phyloP scores from a whole-genome alignment of 306 rosid genomes.

The Trifolium pratense region DNA sequence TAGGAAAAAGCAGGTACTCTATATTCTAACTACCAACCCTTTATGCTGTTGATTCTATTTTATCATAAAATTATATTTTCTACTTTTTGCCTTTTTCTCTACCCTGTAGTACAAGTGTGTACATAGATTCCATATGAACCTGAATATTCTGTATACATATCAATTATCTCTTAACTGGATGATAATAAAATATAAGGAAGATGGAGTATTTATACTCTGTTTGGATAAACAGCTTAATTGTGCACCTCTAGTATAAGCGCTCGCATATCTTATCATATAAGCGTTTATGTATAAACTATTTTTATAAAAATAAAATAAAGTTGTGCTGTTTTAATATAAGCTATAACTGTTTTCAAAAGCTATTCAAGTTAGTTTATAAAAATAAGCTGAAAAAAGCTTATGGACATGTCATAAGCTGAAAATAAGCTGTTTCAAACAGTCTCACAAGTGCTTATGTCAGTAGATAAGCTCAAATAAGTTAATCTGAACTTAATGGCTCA shows the following conservation, averaged over 20 bases:
- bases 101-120: conserved; percentile 28
- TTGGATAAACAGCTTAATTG: not conserved
- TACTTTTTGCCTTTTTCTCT: conserved; percentile 12
- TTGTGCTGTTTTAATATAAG: not conserved
- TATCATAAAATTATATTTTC: conserved; percentile 21
- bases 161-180: not conserved
- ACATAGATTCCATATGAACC: conserved; percentile 38
- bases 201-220: not conserved
- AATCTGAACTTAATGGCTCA: not conserved
- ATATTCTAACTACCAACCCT: conserved; percentile 10
- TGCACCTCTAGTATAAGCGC: not conserved
- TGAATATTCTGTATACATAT: not conserved
- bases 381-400: not conserved
- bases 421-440: not conserved
- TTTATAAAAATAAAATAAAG: not conserved
- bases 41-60: conserved; percentile 20
- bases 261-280: not conserved
- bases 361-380: not conserved
- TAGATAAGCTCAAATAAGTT: not conserved
- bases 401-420: not conserved
- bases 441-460: not conserved
- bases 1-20: conserved; percentile 82
- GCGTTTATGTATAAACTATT: not conserved
- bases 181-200: not conserved
- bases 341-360: not conserved